A percentile compares a stretch with the other conserved stretches of the same genome.
Conservation (phyloP, 2,329 filamentous ascomycete species). For the Ophiostoma sp. region DNA sequence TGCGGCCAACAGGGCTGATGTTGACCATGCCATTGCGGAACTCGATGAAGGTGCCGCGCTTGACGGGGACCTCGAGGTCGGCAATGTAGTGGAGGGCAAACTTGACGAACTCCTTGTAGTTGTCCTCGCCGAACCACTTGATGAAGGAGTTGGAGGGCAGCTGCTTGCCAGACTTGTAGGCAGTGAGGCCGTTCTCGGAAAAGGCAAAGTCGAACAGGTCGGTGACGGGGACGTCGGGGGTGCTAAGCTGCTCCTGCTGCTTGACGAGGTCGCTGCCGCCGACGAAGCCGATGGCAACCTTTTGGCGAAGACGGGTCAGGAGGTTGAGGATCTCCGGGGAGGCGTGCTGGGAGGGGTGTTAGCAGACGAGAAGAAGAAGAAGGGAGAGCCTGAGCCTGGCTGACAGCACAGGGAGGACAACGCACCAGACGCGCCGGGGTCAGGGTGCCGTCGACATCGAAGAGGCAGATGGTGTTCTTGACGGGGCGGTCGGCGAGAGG, state of each 20-base stretch:
- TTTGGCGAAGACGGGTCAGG: slow-evolving; percentile 74
- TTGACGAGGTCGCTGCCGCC: slow-evolving; percentile 88
- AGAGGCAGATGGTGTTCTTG: slow-evolving; percentile 89
- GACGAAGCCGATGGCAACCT: slow-evolving; percentile 85
- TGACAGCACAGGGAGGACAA: neutral
- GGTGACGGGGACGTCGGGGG: slow-evolving; percentile 61
- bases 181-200: slow-evolving; percentile 90
- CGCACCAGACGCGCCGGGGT: slow-evolving; percentile 72
- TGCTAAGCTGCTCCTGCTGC: slow-evolving; percentile 92
- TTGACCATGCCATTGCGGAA: slow-evolving; percentile 93
- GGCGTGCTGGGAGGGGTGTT: slow-evolving; percentile 46
- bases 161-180: slow-evolving; percentile 72
- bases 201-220: slow-evolving; percentile 97
- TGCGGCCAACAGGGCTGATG: slow-evolving; percentile 75
- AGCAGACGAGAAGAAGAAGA: neutral
- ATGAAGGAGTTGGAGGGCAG: slow-evolving; percentile 84
- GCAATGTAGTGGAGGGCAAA: slow-evolving; percentile 78
- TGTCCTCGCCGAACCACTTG: slow-evolving; percentile 76
- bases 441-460: slow-evolving; percentile 93
- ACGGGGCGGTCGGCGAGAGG: slow-evolving; percentile 77
- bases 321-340: slow-evolving; percentile 77
- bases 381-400: neutral
- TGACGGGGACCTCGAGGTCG: slow-evolving; percentile 76
- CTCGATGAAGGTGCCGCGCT: slow-evolving; percentile 80
- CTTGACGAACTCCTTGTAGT: slow-evolving; percentile 70